Evolutionary conservation across 306 rosid species (phyloP).

Genomic region (Sicyos edulis): DNA sequence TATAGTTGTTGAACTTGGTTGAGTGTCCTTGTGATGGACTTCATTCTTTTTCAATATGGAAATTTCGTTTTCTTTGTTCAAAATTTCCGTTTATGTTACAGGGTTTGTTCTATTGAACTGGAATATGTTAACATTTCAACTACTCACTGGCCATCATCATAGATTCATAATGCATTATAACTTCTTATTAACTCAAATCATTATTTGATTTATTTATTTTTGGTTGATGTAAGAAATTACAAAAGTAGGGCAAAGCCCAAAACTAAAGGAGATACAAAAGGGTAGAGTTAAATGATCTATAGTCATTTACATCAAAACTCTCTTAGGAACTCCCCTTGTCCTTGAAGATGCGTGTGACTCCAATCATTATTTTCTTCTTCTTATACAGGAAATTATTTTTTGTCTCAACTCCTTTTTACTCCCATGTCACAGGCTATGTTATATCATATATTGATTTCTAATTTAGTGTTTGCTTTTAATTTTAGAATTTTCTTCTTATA

Average conservation of each 20-base stretch:
- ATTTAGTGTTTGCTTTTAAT: background rate
- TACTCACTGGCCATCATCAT: background rate
- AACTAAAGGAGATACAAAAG: too few species aligned
- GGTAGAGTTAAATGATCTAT: too few species aligned
- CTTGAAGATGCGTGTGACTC: background rate
- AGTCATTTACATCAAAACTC: too few species aligned
- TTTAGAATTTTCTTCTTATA: background rate
- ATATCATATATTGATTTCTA: background rate
- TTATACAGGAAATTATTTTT: background rate
- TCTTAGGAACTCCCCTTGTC: too few species aligned
- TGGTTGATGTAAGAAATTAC: too few species aligned
- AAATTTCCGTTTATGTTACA: background rate
- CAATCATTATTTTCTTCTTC: background rate
- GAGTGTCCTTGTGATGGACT: background rate
- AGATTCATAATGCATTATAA: background rate
- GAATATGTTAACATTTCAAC: background rate
- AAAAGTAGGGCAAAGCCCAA: too few species aligned
- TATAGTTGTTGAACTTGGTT: slow-evolving; percentile 13
- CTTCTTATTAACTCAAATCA: background rate
- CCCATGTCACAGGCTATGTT: background rate
- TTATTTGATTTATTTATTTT: background rate
- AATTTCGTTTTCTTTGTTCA: background rate
- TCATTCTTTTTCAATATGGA: slow-evolving; percentile 9
- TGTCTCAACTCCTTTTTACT: background rate
- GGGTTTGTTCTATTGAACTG: background rate